Evolutionary conservation across 768 basidiomycete genomes (phyloP).

Genomic region (Gelatoporia subvermispora): DNA sequence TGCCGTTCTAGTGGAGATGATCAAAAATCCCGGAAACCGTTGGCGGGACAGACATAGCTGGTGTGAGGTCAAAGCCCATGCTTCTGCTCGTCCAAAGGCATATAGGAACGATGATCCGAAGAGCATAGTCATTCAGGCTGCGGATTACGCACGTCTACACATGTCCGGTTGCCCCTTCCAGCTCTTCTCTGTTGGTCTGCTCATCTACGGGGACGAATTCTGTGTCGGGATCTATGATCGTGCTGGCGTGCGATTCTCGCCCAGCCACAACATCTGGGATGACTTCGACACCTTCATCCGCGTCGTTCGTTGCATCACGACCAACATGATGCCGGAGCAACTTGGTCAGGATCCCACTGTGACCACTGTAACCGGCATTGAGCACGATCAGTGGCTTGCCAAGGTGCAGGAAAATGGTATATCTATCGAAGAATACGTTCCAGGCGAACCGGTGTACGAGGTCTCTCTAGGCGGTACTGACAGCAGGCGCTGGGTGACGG

Average conservation of each 20-base stretch:
- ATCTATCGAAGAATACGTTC: too few species aligned
- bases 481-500: conserved; percentile 1
- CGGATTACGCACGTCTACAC: conserved; percentile 24
- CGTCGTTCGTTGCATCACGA: too few species aligned
- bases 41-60: not conserved
- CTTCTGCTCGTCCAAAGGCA: too few species aligned
- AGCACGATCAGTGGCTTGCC: too few species aligned
- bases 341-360: too few species aligned
- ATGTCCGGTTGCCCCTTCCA: conserved; percentile 25
- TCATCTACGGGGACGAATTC: conserved; percentile 26
- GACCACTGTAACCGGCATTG: too few species aligned
- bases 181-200: conserved; percentile 24
- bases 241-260: conserved; percentile 23
- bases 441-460: too few species aligned
- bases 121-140: conserved; percentile 6
- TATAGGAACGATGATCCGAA: not conserved
- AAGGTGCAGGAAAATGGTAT: too few species aligned
- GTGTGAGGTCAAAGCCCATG: not conserved
- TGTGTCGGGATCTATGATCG: conserved; percentile 29
- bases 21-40: not conserved
- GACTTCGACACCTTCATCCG: too few species aligned
- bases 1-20: not conserved
- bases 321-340: too few species aligned
- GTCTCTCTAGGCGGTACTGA: too few species aligned
- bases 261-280: not conserved